Evolutionary conservation across 768 basidiomycete genomes (phyloP), one percentile per base, ranked within the genome.

Genomic region (Kwoniella mangroviensis): DNA sequence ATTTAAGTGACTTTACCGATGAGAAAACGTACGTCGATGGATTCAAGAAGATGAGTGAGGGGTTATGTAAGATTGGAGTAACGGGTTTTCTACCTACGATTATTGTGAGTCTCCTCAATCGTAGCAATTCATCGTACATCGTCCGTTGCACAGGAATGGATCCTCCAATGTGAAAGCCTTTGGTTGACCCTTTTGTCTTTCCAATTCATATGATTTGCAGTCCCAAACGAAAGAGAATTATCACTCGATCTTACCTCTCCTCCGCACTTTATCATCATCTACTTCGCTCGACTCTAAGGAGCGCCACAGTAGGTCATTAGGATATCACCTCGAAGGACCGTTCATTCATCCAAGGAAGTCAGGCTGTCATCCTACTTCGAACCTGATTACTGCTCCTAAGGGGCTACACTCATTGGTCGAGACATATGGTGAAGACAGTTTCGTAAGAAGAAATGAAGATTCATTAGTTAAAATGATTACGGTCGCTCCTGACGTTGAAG

Each of bases 281-380:
- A n/a, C n/a, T n/a, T n/a, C n/a, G n/a, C n/a, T n/a, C n/a, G n/a
- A n/a, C n/a, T n/a, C n/a, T n/a, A n/a, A n/a, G n/a, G n/a, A n/a
- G n/a, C n/a, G 74, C 11, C 65, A 65, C 11, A 92, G 93, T 0
- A 89, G 88, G 42, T 82, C 93, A 3, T 87, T 95, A 13, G 94
- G 94, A 28, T 95, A 91, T 90, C 94, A 96, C 73, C 91, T 88
- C 28, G 94, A 96, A 83, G 94, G 94, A 0, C 93, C 94, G 0
- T 95, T 94, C 85, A 86, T 94, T 53, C 90, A 92, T 65, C 84
- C 88, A 51, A 86, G 87, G n/a, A 93, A 93, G 81, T 89, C 91
- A 54, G 94, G 94, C 2, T 92, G 91, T 2, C 94, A 96, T 80
- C 87, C 90, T 0, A 87, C 88, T 2, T 53, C 68, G 2, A 67